Base-by-base conservation (phyloP, 768 basidiomycete species). In the Guyanaporus albipodus region DNA sequence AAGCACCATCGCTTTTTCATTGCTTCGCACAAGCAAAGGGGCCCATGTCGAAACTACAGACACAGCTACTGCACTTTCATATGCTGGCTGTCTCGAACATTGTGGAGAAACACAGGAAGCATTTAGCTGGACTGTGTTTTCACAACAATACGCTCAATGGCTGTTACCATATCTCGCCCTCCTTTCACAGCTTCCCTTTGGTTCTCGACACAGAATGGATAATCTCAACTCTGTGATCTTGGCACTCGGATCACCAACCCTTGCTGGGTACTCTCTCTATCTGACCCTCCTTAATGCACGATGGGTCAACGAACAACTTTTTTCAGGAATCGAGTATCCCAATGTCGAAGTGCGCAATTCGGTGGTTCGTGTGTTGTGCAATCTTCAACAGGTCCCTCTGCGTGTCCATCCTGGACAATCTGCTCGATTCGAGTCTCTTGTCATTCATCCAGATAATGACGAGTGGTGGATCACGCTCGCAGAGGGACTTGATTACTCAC, bases 111-210 rank as follows among this genome's bases (percentile, higher is more conserved):
- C 41, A 1, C 43, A 51, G 8, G 43, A 51, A 8, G 15, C 50
- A 11, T 65, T 63, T n/a, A 26, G n/a, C 11, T 63, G 60, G 60
- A n/a, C 17, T 2, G 26, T 19, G 4, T 65, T 63, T 39, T 39
- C 63, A 0, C 70, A 72, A 37, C 61, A 72, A 37, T 75, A 70
- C 52, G 62, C 66, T 8, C 53, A 73, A 0, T 78, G 76, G 76
- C 60, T 78, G 2, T 45, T 78, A 6, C 76, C 76, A 7, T 76
- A 73, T 66, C 66, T 78, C 11, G 73, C 76, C 1, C 50, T 78
- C 8, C 59, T 77, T 17, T 74, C 75, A 0, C 75, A 75, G 38
- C 68, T 78, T n/a, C 77, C 75, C 0, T 78, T 75, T 21, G 74
- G 74, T 8, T 64, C 70, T 24, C 60, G 52, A 10, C 66, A 67